A percentile compares a stretch with the other conserved stretches of the same genome.
Conservation (phyloP, 371 early-diverging fungal species). For the Entomophthora muscae region DNA sequence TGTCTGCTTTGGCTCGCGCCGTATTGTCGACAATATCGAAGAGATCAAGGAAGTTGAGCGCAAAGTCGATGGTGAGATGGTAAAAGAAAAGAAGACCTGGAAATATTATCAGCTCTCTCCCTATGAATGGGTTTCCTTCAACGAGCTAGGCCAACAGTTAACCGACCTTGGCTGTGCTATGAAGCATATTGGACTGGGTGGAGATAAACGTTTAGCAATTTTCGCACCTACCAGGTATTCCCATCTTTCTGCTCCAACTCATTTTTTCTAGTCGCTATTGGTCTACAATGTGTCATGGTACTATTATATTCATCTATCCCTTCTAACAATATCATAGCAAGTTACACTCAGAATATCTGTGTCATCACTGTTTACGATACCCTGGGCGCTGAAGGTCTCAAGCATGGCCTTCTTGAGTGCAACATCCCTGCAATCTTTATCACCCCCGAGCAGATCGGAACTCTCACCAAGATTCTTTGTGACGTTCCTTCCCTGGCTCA, state of each 20-base stretch:
- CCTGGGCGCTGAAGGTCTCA: conserved; percentile 69
- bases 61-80: conserved; percentile 35
- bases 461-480: conserved; percentile 36
- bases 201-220: background rate
- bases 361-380: conserved; percentile 81
- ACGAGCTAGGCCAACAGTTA: conserved; percentile 28
- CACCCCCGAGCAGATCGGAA: conserved; percentile 59
- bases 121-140: conserved; percentile 46
- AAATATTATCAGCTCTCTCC: conserved; percentile 49
- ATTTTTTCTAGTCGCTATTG: conserved; percentile 6
- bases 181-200: conserved; percentile 1
- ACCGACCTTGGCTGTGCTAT: conserved; percentile 43
- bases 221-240: conserved; percentile 8
- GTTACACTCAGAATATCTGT: conserved; percentile 48
- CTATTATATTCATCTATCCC: background rate
- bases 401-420: conserved; percentile 71
- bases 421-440: conserved; percentile 61
- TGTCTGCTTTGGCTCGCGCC: conserved; percentile 42
- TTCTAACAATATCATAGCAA: conserved; percentile 18
- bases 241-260: background rate
- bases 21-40: conserved; percentile 35
- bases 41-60: conserved; percentile 62
- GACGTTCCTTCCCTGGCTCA: conserved; percentile 41
- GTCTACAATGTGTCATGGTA: conserved; percentile 1
- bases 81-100: conserved; percentile 61